Percentiles rank a stretch among this genome's conserved stretches.
Evolutionary conservation across 768 basidiomycete species (phyloP).

Genomic region (Amylocystis lapponica): DNA sequence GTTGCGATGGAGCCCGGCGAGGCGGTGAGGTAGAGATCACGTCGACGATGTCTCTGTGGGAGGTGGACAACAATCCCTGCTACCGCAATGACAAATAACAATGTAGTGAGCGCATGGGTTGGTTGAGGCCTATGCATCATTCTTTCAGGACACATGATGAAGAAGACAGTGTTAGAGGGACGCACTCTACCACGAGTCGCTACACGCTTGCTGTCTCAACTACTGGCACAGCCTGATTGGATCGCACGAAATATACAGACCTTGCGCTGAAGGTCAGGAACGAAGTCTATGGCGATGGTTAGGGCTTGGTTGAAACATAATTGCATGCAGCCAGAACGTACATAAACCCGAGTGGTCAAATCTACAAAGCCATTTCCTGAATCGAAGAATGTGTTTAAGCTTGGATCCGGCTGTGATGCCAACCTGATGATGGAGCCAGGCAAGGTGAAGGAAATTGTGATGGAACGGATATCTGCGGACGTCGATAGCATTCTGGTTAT

Average conservation of each 20-base stretch:
- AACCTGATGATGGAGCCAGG: too few species aligned
- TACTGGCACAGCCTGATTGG: slow-evolving; percentile 34
- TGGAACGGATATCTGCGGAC: too few species aligned
- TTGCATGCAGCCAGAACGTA: too few species aligned
- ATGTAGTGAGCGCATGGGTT: slow-evolving; percentile 41
- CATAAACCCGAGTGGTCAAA: too few species aligned
- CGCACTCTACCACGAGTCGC: slow-evolving; percentile 57
- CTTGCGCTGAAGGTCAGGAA: too few species aligned
- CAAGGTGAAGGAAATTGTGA: too few species aligned
- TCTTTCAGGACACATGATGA: not conserved
- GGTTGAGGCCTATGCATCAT: slow-evolving; percentile 41
- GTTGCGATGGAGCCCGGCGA: slow-evolving; percentile 58
- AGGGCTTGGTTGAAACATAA: too few species aligned
- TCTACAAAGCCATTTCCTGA: too few species aligned
- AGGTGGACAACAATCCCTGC: slow-evolving; percentile 44
- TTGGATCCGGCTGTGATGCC: too few species aligned
- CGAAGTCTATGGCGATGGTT: too few species aligned
- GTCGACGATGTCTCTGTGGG: slow-evolving; percentile 40
- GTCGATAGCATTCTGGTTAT: too few species aligned
- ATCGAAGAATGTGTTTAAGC: too few species aligned
- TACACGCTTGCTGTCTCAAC: slow-evolving; percentile 36
- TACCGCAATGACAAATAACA: slow-evolving; percentile 45
- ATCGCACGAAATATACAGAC: slow-evolving; percentile 54
- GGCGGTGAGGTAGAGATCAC: slow-evolving; percentile 43
- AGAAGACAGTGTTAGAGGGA: slow-evolving; percentile 3